Evolutionary conservation across 306 rosid species (phyloP).

Genomic region (Citrullus mucosospermus): DNA sequence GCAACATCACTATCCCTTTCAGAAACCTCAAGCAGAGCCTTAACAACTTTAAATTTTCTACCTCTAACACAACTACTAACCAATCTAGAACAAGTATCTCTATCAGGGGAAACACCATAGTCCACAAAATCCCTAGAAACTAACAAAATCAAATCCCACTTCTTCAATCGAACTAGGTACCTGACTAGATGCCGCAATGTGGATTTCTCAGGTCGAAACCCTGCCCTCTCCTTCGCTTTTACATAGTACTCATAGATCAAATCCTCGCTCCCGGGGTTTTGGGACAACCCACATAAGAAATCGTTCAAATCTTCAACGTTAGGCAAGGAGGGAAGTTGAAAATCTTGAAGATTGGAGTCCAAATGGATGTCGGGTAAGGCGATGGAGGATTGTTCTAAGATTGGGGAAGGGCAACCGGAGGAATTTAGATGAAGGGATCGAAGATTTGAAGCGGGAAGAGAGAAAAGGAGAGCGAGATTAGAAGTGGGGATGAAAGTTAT

Average conservation of each 20-base stretch:
- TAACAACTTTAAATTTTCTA: slow-evolving; percentile 44
- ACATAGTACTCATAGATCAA: slow-evolving; percentile 41
- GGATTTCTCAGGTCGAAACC: slow-evolving; percentile 37
- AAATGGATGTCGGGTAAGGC: background rate
- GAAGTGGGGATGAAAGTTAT: slow-evolving; percentile 15
- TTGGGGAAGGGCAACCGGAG: slow-evolving; percentile 35
- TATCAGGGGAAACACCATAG: slow-evolving; percentile 43
- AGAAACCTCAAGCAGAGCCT: slow-evolving; percentile 28
- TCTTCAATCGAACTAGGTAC: slow-evolving; percentile 45
- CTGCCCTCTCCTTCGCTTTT: slow-evolving; percentile 34
- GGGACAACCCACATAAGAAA: slow-evolving; percentile 34
- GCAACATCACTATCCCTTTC: slow-evolving; percentile 18
- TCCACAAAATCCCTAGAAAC: slow-evolving; percentile 35
- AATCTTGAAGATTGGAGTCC: background rate
- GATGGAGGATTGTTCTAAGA: slow-evolving; percentile 31
- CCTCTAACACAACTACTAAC: slow-evolving; percentile 35
- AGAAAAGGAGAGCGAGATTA: background rate
- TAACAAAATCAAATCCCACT: slow-evolving; percentile 31
- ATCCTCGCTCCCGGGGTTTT: slow-evolving; percentile 27
- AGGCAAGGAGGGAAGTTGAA: background rate
- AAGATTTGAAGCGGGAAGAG: background rate
- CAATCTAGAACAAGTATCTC: slow-evolving; percentile 37
- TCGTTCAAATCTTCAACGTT: slow-evolving; percentile 18
- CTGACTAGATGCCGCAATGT: slow-evolving; percentile 35
- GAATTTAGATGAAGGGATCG: slow-evolving; percentile 20